These are phyloP conservation scores for Oryza meyeriana DNA, from an alignment of 176 grass and related monocot genomes.

Conservation along the genomic window DNA sequence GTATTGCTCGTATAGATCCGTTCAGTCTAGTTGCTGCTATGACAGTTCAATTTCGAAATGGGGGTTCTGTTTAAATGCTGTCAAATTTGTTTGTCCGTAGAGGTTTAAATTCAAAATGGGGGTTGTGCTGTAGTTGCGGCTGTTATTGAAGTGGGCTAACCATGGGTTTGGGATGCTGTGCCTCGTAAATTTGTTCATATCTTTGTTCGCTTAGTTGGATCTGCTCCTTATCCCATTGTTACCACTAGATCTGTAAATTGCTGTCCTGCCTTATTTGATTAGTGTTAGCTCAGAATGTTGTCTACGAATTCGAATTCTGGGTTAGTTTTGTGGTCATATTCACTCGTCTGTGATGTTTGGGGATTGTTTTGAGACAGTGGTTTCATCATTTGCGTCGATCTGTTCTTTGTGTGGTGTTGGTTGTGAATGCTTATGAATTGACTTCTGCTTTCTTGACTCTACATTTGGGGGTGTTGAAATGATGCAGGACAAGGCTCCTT, in stretches of 20 bases:
- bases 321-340: neutral
- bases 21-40: neutral
- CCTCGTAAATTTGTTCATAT: too few species aligned
- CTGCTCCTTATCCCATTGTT: neutral
- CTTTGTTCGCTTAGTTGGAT: neutral
- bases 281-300: neutral
- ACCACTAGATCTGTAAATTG: neutral
- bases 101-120: neutral
- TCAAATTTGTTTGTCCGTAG: neutral
- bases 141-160: neutral
- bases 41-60: neutral
- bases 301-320: neutral
- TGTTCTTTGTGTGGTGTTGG: too few species aligned
- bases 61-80: neutral
- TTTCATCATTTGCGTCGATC: too few species aligned
- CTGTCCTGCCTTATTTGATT: neutral
- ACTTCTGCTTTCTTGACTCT: neutral
- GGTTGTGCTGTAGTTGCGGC: neutral
- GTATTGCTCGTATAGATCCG: neutral
- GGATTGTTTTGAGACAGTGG: too few species aligned
- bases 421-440: neutral
- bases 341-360: too few species aligned
- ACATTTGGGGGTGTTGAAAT: neutral
- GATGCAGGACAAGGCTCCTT: slow-evolving; percentile 79
- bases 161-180: too few species aligned